Percentiles rank a stretch among this genome's conserved stretches.
Conservation (phyloP, 225 moss, liverwort and hornwort species). For the Neckera pumila region DNA sequence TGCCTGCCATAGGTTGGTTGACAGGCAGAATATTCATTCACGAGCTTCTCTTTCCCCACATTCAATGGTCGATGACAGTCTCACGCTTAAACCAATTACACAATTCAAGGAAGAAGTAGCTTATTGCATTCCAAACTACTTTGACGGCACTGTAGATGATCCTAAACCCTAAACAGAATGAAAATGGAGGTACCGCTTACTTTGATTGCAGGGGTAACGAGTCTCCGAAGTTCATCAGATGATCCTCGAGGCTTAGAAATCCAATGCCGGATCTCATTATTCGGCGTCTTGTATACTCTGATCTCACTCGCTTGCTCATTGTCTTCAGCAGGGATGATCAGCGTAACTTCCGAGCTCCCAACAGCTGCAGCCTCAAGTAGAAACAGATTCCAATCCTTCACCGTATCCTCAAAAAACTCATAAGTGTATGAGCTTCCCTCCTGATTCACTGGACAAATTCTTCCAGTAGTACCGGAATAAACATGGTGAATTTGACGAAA, state of each 20-base stretch:
- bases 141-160: neutral
- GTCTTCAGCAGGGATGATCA: neutral
- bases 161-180: neutral
- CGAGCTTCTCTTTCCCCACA: neutral
- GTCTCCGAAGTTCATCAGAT: neutral
- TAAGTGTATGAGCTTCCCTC: neutral
- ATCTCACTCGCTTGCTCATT: neutral
- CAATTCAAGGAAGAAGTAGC: neutral
- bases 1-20: neutral
- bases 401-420: neutral
- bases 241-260: neutral
- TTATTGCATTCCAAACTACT: neutral
- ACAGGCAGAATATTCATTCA: neutral
- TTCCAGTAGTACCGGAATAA: neutral
- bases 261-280: neutral
- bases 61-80: neutral
- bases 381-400: neutral
- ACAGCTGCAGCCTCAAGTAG: neutral
- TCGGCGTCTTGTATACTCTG: neutral
- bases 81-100: neutral
- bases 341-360: neutral
- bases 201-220: neutral
- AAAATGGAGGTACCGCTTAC: neutral
- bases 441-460: neutral
- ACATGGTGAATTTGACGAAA: neutral